Evolutionary conservation across 257 asterid species (phyloP).

Genomic region (Asclepias syriaca): DNA sequence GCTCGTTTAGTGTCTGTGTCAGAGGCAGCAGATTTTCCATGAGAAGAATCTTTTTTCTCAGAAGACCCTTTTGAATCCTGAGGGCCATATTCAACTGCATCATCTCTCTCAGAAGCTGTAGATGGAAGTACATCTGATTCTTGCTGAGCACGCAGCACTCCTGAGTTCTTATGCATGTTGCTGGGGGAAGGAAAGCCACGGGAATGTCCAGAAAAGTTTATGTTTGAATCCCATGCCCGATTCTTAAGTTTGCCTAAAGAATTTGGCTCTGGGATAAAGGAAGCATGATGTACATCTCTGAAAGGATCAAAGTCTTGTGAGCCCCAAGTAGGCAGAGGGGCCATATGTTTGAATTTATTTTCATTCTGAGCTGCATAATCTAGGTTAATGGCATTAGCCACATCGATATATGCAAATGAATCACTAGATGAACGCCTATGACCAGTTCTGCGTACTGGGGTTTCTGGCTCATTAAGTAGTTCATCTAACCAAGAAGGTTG

Average conservation of each 20-base stretch:
- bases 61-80: conserved; percentile 46
- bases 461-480: conserved; percentile 88
- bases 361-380: conserved; percentile 22
- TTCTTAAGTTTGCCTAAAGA: conserved; percentile 40
- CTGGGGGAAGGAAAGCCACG: conserved; percentile 50
- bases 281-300: conserved; percentile 40
- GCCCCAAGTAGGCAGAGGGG: conserved; percentile 61
- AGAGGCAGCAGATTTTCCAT: conserved; percentile 40
- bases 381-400: conserved; percentile 15
- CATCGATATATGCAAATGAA: conserved; percentile 71
- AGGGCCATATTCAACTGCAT: conserved; percentile 41
- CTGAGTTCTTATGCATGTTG: conserved; percentile 36
- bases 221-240: conserved; percentile 55
- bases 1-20: conserved; percentile 90
- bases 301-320: conserved; percentile 54
- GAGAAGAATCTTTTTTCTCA: conserved; percentile 58
- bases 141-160: conserved; percentile 36
- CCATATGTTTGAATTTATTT: conserved; percentile 25
- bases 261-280: conserved; percentile 46
- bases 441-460: conserved; percentile 77
- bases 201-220: conserved; percentile 37
- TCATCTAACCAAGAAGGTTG: conserved; percentile 94
- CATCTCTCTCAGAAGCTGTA: conserved; percentile 46
- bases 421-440: conserved; percentile 98
- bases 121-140: conserved; percentile 52